Base-by-base conservation (phyloP, 2,329 filamentous ascomycete species). In the Alternaria sp. region DNA sequence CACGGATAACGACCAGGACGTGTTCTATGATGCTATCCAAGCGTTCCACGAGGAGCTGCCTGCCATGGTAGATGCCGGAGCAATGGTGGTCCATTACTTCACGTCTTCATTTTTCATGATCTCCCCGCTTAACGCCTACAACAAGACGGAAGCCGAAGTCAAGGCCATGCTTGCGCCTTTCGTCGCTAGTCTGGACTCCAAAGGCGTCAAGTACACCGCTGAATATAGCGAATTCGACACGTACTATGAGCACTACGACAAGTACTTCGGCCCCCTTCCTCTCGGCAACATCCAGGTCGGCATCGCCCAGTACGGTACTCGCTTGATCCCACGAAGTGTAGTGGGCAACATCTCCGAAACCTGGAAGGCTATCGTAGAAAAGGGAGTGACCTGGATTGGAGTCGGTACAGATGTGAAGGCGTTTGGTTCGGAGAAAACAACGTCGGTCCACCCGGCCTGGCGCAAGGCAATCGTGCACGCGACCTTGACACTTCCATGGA, bases 391-490 rank as follows among this genome's bases (percentile, higher is more conserved):
- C 9, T 70, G 62, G 65, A 72, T 70, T 6, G 67, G 67, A 28
- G 67, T 73, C 1, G 65, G 67, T 6, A 67, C 65, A 12, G 52
- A 67, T 28, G 66, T 69, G 3, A 57, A 59, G 10, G 52, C 55
- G 4, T 66, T 67, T 51, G 69, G 65, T 6, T 62, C 61, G 7
- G 45, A 64, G 15, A 51, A 67, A 17, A 67, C 63, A 5, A 71
- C 70, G n/a, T 68, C 67, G 4, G 68, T 74, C 40, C 67, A 70
- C 44, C 71, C 72, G 15, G 68, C 68, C 1, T 74, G 72, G 72
- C 64, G 72, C 13, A 52, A 66, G 9, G 40, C 70, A 2, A 67
- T 71, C 11, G 67, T 72, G 3, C 67, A 72, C 15, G 65, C 64
- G 8, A 68, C 68, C 10, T 50, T 71, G 19, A 67, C 63, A 1